Evolutionary conservation across 2,329 filamentous ascomycete species (phyloP), one percentile per base, ranked within the genome.

Genomic region (Eurotiales sp.): DNA sequence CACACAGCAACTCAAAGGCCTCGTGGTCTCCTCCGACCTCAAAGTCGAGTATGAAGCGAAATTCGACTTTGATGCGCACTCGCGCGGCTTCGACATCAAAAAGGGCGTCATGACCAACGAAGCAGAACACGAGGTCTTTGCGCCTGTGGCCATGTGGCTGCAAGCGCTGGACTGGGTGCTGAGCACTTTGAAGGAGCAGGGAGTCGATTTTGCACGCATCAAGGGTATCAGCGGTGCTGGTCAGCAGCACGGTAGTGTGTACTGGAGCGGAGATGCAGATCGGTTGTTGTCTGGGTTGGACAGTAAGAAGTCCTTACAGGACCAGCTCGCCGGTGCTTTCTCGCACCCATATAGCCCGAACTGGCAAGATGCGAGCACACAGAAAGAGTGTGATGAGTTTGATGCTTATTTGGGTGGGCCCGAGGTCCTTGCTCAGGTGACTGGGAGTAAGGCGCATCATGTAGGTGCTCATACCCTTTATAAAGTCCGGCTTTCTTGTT

Each of bases 201-300:
- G 84, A 1, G 80, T 89, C 50, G 86, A 90, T 59, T 86, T 96
- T 62, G 72, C 78, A 47, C 81, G 82, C 46, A 84, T 99, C 57
- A 83, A 81, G 63, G 92, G 89, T 25, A 80, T 99, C 60, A 92
- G 88, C 63, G 93, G 90, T 56, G 91, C 92, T 14, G 91, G 93
- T 50, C 95, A 97, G 80, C 93, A 99, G 77, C 93, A 97, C 71
- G 93, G 93, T 29, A 97, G 92, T 67, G 90, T 97, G 23, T 97
- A 93, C 74, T 97, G 92, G 92, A 87, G 81, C 53, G 68, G 75
- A 40, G 73, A 84, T 51, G 91, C 88, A 5, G 86, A 88, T 64
- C 63, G 70, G 7, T 64, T 86, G 39, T 78, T 97, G 39, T 72
- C 67, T 3, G 73, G 63, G 11, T 73, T 97, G 39, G 77, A 88